Percentiles rank a stretch among this genome's conserved stretches.
Conservation (phyloP, 1,284 basidiomycete species). For the Fistulina hepatica region DNA sequence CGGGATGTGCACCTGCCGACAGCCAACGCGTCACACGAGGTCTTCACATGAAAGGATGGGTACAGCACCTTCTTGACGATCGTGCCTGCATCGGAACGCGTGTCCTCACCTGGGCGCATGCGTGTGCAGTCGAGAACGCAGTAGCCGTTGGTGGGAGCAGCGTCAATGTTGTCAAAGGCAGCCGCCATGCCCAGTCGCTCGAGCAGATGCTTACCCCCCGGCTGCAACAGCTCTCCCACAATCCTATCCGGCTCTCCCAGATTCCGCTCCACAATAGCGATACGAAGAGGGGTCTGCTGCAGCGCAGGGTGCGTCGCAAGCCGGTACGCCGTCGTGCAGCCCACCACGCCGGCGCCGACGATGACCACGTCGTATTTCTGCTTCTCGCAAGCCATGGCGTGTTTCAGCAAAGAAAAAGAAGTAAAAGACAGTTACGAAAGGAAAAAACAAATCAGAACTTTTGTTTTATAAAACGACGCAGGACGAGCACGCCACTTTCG, state of each 20-base stretch:
- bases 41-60: too few relatives aligned
- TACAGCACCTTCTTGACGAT: too few relatives aligned
- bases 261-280: conserved; percentile 81
- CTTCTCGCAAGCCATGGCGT: too few relatives aligned
- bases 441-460: too few relatives aligned
- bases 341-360: conserved; percentile 85
- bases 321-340: conserved; percentile 64
- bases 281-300: conserved; percentile 44
- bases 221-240: conserved; percentile 94
- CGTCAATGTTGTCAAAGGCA: conserved; percentile 79
- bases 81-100: conserved; percentile 8
- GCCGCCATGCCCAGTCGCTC: conserved; percentile 67
- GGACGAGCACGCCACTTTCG: too few relatives aligned
- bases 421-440: too few relatives aligned
- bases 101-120: too few relatives aligned
- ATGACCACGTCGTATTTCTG: conserved; percentile 64
- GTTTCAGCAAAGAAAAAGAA: too few relatives aligned
- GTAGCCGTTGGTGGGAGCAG: conserved; percentile 81
- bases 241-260: conserved; percentile 91
- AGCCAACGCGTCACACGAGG: conserved; percentile 26
- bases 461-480: too few relatives aligned
- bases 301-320: conserved; percentile 45
- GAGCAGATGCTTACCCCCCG: conserved; percentile 79
- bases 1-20: conserved; percentile 71
- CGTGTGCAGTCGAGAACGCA: conserved; percentile 51